Evolutionary conservation across 1,139 yeast genomes (phyloP), one percentile per base, ranked within the genome.

Genomic region (Kodamaea alishanica): DNA sequence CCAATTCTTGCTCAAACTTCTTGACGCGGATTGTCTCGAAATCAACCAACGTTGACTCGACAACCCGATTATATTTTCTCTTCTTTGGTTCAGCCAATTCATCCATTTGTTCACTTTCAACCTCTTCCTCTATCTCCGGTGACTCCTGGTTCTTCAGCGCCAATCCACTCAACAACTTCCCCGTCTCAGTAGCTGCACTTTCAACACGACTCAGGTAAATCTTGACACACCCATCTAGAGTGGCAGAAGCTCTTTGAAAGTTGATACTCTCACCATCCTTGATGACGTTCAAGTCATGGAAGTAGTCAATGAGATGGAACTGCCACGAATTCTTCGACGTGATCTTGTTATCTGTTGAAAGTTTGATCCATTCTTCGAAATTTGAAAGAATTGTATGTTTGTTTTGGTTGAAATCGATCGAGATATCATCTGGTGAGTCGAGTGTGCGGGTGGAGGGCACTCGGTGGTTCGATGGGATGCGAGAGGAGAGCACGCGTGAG

Each of bases 171-270:
- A 90, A 65, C 42, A 90, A 67, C 51, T 82, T 81, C 4, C 96
- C 95, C 0, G 97, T 88, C 52, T 90, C 97, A 1, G 85, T 82
- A 2, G 92, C 95, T 0, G 88, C 95, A 0, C 95, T 84, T 51
- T 90, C 97, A 11, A 92, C 90, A 52, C 98, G 75, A 26, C 89
- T 81, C 6, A 89, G 78, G 52, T 86, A 86, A 36, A 87, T 84
- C 61, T 85, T 85, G 31, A 85, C 87, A 65, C 95, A 86, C 1
- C 95, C 95, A 53, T 86, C 95, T 31, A 86, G 62, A 0, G 95
- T 84, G 2, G 88, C 84, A 1, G 88, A 78, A 0, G 95, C 95
- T 47, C 75, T 77, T 52, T 82, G 92, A 54, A 85, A 85, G 53
- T 83, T 82, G 50, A 83, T 79, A 15, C 77, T 72, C 41, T 79